Base-by-base conservation (phyloP, 257 asterid species). In the Hygrophila difformis region DNA sequence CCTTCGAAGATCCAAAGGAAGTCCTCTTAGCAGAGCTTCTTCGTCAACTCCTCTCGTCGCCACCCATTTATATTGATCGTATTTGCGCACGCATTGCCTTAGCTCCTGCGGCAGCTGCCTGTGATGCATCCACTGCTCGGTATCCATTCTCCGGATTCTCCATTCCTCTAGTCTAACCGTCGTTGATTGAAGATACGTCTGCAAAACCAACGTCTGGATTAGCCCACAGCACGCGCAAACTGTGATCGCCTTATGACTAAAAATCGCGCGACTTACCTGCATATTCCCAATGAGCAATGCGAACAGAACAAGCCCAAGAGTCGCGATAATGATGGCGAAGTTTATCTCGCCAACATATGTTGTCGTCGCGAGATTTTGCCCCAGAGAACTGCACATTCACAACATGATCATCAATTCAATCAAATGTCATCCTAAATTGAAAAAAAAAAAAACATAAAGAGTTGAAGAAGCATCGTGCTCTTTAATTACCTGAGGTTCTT, bases 71-170 rank as follows among this genome's bases (percentile, higher is more conserved):
- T 79, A 91, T 22, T 86, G 98, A 77, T 91, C 93, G 53, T 86
- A 91, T 53, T 86, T 86, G 22, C 96, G 72, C 4, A 91, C 88
- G 2, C 94, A 77, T 41, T 82, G 86, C 66, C 95, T 63, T 48
- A 91, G 55, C 49, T 86, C 93, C 31, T 71, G 93, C 18, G 98
- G 98, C 8, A 91, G 69, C 73, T 86, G 98, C 63, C 98, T 72
- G 15, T 91, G 98, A 57, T 55, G 98, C 96, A 91, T 91, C 98
- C 98, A 91, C 51, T 82, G 94, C 47, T 91, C 98, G 0, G 93
- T 77, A 59, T 91, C 98, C 1, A 86, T 82, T 73, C 96, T 70
- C 72, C 68, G 61, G 47, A 86, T 86, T 57, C 98, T 72, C 93
- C 98, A 91, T 33, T 91, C 98, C 63, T 91, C 98, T 68, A 91